Evolutionary conservation across 306 rosid species (phyloP).

Genomic region (Lathyrus sativus): DNA sequence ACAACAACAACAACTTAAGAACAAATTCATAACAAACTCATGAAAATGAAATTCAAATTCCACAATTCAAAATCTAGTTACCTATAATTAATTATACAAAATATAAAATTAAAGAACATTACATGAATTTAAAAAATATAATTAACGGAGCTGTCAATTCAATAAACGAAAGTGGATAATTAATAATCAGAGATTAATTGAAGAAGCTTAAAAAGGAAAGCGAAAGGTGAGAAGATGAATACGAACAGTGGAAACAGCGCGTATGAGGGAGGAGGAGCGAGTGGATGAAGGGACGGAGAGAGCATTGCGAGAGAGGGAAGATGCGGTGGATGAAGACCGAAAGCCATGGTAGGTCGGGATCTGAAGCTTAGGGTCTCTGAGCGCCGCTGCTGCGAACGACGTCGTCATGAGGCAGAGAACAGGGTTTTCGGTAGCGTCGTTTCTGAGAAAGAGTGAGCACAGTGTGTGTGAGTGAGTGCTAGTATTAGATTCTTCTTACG

Average conservation of each 20-base stretch:
- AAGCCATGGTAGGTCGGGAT: conserved; percentile 67
- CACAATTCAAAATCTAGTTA: no score
- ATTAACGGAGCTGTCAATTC: no score
- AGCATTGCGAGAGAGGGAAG: conserved; percentile 47
- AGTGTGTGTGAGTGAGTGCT: conserved; percentile 15
- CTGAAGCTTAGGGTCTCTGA: conserved; percentile 59
- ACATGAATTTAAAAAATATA: no score
- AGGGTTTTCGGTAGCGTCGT: not conserved
- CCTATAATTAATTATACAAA: no score
- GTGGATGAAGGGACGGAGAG: conserved; percentile 47
- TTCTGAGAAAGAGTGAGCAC: not conserved
- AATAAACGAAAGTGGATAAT: no score
- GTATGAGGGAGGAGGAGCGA: conserved; percentile 51
- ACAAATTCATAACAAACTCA: not conserved
- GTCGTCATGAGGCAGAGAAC: conserved; percentile 51
- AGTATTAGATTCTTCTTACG: no score
- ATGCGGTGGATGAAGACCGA: conserved; percentile 50
- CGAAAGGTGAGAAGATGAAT: not conserved
- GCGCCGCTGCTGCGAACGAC: conserved; percentile 61
- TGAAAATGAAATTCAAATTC: not conserved
- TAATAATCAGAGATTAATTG: not conserved
- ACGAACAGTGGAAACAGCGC: conserved; percentile 79
- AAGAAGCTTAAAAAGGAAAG: not conserved
- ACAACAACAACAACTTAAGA: not conserved
- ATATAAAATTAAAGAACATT: no score